phyloP scores from a whole-genome alignment of 805 yeast species.

The Starmerella tilneyi region DNA sequence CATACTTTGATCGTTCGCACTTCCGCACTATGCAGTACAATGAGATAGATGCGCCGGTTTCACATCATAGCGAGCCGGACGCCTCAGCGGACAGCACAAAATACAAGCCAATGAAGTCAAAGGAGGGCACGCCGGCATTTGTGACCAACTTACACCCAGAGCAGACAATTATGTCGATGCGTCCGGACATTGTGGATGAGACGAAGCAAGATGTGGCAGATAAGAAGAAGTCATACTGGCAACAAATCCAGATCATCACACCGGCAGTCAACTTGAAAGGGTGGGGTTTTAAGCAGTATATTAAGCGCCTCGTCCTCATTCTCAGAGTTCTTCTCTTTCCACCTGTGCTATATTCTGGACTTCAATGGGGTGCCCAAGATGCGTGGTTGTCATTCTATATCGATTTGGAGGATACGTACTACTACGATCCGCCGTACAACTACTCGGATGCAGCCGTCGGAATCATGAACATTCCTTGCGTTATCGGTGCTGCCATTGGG shows the following conservation, averaged over 20 bases:
- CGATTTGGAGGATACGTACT: slow-evolving; percentile 60
- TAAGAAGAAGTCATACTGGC: slow-evolving; percentile 35
- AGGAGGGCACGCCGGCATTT: not conserved
- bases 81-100: not conserved
- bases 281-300: slow-evolving; percentile 54
- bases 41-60: not conserved
- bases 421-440: slow-evolving; percentile 56
- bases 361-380: slow-evolving; percentile 72
- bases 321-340: slow-evolving; percentile 36
- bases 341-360: slow-evolving; percentile 50
- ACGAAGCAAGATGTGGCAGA: slow-evolving; percentile 21
- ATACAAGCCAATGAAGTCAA: not conserved
- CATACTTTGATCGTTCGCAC: slow-evolving; percentile 37
- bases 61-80: slow-evolving; percentile 4
- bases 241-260: slow-evolving; percentile 35
- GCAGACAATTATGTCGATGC: not conserved
- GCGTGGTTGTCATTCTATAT: slow-evolving; percentile 65
- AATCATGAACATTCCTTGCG: slow-evolving; percentile 60
- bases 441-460: slow-evolving; percentile 60
- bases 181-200: slow-evolving; percentile 21
- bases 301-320: slow-evolving; percentile 41
- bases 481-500: slow-evolving; percentile 45
- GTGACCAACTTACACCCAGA: not conserved
- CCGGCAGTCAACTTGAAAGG: slow-evolving; percentile 50
- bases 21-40: slow-evolving; percentile 10